These are phyloP conservation scores for Ceratocystis ficicola DNA, from an alignment of 2,329 filamentous ascomycete species.

Conservation along the genomic window DNA sequence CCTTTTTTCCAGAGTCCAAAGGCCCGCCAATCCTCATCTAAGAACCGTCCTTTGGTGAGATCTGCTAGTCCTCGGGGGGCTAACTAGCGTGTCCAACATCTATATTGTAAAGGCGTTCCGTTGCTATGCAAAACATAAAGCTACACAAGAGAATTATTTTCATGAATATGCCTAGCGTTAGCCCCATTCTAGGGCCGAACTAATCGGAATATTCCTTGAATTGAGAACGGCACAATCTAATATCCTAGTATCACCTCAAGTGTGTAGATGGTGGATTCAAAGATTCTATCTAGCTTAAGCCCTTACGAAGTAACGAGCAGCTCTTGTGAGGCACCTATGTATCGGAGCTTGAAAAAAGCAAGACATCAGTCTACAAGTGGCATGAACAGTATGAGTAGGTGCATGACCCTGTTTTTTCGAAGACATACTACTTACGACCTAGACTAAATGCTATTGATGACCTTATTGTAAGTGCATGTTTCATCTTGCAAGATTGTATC, in stretches of 20 bases:
- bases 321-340: background rate
- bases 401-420: background rate
- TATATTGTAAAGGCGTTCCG: too few species aligned
- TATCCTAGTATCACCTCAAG: background rate
- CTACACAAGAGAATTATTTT: too few species aligned
- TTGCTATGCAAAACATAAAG: too few species aligned
- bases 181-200: background rate
- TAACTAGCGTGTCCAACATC: too few species aligned
- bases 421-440: background rate
- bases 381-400: too few species aligned
- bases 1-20: too few species aligned
- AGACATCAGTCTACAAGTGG: background rate
- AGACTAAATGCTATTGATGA: background rate
- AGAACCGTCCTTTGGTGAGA: too few species aligned
- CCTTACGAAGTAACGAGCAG: background rate
- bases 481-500: background rate
- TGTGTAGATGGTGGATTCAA: background rate
- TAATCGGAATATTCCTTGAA: background rate
- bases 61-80: too few species aligned
- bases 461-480: background rate
- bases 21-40: background rate
- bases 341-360: background rate
- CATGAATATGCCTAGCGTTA: too few species aligned
- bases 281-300: background rate
- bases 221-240: background rate